Evolutionary conservation across 1,284 basidiomycete genomes (phyloP).

Genomic region (Inonotus obliquus): DNA sequence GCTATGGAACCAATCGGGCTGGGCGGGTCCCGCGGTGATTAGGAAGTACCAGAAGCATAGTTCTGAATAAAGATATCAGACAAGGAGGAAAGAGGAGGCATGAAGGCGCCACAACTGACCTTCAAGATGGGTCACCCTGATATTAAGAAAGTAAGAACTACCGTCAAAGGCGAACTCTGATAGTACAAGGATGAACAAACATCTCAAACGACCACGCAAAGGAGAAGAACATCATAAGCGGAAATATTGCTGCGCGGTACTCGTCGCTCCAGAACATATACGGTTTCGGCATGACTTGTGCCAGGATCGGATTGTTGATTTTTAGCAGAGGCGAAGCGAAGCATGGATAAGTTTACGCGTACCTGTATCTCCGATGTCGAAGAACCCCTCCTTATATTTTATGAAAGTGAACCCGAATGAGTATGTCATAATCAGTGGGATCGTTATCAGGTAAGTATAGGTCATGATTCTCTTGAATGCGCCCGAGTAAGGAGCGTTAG

Average conservation of each 20-base stretch:
- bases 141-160: not conserved
- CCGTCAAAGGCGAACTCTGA: not conserved
- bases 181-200: conserved; percentile 35
- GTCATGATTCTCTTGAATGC: conserved; percentile 80
- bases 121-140: conserved; percentile 73
- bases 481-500: conserved; percentile 56
- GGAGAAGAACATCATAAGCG: conserved; percentile 57
- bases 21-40: conserved; percentile 52
- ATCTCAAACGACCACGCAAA: conserved; percentile 69
- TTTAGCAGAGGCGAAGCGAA: not conserved
- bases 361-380: conserved; percentile 44
- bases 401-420: conserved; percentile 58
- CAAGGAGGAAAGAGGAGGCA: not conserved
- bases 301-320: not conserved
- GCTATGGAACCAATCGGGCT: conserved; percentile 73
- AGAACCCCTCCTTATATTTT: conserved; percentile 66
- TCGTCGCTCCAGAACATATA: conserved; percentile 48
- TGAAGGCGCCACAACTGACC: conserved; percentile 34
- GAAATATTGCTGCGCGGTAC: conserved; percentile 48
- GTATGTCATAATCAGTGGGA: conserved; percentile 59
- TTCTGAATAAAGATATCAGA: conserved; percentile 37
- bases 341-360: conserved; percentile 25
- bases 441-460: conserved; percentile 66
- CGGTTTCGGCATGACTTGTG: conserved; percentile 62
- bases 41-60: conserved; percentile 81